A percentile compares a stretch with the other conserved stretches of the same genome.
Evolutionary conservation across 2,329 filamentous ascomycete genomes (phyloP).

Genomic region (Fusarium xylarioides): DNA sequence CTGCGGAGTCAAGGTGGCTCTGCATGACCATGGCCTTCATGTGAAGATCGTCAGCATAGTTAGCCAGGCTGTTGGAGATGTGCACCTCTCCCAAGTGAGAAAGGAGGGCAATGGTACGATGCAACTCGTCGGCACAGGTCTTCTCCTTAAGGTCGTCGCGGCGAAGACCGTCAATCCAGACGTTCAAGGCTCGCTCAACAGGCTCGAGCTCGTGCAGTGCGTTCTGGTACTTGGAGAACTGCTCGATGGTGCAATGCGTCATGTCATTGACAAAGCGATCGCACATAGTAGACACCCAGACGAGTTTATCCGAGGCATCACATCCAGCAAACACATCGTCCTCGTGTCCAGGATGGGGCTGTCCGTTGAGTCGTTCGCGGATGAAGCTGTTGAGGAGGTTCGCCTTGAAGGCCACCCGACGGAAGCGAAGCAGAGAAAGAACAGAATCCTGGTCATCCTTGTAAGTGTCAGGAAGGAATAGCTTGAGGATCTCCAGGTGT

Average conservation of each 20-base stretch:
- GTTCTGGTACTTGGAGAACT: constrained; percentile 81
- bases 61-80: constrained; percentile 73
- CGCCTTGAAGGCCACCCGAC: constrained; percentile 88
- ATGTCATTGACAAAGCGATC: constrained; percentile 85
- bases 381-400: constrained; percentile 80
- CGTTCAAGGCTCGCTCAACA: constrained; percentile 87
- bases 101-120: constrained; percentile 85
- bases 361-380: constrained; percentile 77
- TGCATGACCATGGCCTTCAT: constrained; percentile 82
- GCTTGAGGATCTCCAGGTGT: constrained; percentile 86
- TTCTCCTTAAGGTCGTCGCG: constrained; percentile 87
- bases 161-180: constrained; percentile 85
- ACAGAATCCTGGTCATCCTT: constrained; percentile 84
- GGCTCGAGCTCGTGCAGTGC: constrained; percentile 89
- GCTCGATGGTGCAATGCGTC: constrained; percentile 77
- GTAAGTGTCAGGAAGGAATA: constrained; percentile 88
- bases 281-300: constrained; percentile 84
- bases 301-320: constrained; percentile 84
- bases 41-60: constrained; percentile 80
- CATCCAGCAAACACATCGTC: constrained; percentile 84
- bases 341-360: constrained; percentile 72
- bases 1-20: constrained; percentile 81
- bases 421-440: constrained; percentile 88
- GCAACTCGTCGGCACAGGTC: constrained; percentile 81
- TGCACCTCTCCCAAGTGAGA: constrained; percentile 86